Conservation (phyloP, 2,329 filamentous ascomycete species). For the Colletotrichum sidae region DNA sequence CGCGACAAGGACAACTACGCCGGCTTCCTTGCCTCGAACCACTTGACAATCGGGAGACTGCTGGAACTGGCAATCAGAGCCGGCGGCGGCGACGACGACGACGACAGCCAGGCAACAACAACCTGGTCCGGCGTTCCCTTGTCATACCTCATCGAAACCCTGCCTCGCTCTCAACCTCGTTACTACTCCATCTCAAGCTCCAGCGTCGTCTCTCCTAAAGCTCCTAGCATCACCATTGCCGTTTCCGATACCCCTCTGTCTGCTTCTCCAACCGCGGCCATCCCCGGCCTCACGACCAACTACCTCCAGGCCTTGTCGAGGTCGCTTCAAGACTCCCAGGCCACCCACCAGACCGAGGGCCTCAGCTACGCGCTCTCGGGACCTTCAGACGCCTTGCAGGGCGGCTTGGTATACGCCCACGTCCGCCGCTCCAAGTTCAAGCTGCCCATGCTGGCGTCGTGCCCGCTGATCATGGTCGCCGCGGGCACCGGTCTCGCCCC, state of each 20-base stretch:
- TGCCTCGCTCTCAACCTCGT: slow-evolving; percentile 67
- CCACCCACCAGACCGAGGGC: background rate
- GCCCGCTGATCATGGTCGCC: slow-evolving; percentile 62
- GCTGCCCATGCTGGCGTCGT: slow-evolving; percentile 51
- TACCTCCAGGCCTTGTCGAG: slow-evolving; percentile 40
- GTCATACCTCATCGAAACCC: slow-evolving; percentile 65
- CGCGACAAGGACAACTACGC: slow-evolving; percentile 51
- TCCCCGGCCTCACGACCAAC: slow-evolving; percentile 42
- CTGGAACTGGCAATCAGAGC: slow-evolving; percentile 38
- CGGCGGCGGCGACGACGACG: background rate
- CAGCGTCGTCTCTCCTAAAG: slow-evolving; percentile 43
- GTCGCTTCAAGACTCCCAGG: slow-evolving; percentile 5
- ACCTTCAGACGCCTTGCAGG: slow-evolving; percentile 35
- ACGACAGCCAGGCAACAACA: background rate
- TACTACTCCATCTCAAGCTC: slow-evolving; percentile 74
- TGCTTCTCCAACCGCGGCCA: slow-evolving; percentile 43
- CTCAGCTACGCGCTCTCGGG: slow-evolving; percentile 27
- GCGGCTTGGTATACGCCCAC: slow-evolving; percentile 49
- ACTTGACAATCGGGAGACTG: slow-evolving; percentile 43
- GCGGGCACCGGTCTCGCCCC: slow-evolving; percentile 64
- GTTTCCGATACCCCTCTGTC: slow-evolving; percentile 39
- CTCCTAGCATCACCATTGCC: slow-evolving; percentile 24
- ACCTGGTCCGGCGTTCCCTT: slow-evolving; percentile 49
- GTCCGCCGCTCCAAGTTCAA: slow-evolving; percentile 50
- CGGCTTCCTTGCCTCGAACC: slow-evolving; percentile 38